phyloP scores from a whole-genome alignment of 75 land plant species.

The Picea sitchensis region DNA sequence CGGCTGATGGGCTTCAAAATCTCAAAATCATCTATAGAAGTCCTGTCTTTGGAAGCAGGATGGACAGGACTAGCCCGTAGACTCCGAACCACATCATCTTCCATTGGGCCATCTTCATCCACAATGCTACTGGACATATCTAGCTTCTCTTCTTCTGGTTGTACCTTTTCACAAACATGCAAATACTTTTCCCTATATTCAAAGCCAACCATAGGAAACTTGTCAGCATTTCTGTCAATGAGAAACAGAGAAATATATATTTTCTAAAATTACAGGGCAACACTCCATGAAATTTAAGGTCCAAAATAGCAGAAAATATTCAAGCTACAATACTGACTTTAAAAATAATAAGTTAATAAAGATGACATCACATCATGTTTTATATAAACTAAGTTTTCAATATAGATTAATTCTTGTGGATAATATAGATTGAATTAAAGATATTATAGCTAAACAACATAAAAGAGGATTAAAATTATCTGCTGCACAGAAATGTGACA shows the following conservation, averaged over 20 bases:
- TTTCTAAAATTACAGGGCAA: background rate
- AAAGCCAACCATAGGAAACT: background rate
- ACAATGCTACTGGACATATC: conserved; percentile 59
- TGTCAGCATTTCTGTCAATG: background rate
- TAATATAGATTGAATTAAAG: too few species aligned
- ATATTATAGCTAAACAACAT: too few species aligned
- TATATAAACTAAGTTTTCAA: background rate
- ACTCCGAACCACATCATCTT: conserved; percentile 89
- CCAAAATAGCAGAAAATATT: background rate
- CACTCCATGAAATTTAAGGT: background rate
- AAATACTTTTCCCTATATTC: conserved; percentile 79
- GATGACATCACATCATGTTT: too few species aligned
- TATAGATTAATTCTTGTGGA: background rate
- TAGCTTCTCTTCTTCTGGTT: conserved; percentile 49
- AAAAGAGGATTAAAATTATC: too few species aligned
- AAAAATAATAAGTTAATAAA: too few species aligned
- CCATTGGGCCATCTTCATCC: conserved; percentile 86
- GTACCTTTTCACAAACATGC: conserved; percentile 65
- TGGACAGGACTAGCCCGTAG: conserved; percentile 82
- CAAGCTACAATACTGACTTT: background rate
- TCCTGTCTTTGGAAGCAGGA: conserved; percentile 68
- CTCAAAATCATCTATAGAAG: conserved; percentile 97
- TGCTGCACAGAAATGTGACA: too few species aligned
- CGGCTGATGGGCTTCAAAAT: conserved; percentile 97
- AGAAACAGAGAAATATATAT: background rate